phyloP scores from a whole-genome alignment of 2,329 filamentous ascomycete genomes.

The Nothophoma quercina region DNA sequence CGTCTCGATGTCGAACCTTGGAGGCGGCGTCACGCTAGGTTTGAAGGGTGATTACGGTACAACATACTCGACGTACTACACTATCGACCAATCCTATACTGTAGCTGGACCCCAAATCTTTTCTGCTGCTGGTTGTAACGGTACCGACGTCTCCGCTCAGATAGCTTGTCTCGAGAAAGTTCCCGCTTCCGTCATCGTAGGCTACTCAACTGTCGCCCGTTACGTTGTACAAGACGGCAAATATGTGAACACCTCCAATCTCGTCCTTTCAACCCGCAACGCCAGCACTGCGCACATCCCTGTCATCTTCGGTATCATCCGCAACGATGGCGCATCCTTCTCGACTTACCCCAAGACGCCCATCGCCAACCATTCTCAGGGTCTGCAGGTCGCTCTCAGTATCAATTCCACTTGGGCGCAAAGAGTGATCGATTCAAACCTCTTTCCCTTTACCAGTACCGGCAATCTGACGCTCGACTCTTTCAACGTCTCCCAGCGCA shows the following conservation, averaged over 20 bases:
- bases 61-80: conserved; percentile 66
- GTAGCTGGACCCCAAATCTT: conserved; percentile 62
- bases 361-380: conserved; percentile 52
- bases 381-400: conserved; percentile 55
- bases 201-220: conserved; percentile 54
- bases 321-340: conserved; percentile 65
- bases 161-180: conserved; percentile 63
- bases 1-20: conserved; percentile 61
- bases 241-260: conserved; percentile 60
- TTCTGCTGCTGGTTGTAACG: conserved; percentile 60
- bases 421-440: conserved; percentile 47
- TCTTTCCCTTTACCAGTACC: conserved; percentile 60
- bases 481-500: conserved; percentile 62
- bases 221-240: conserved; percentile 67
- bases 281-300: conserved; percentile 58
- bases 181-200: conserved; percentile 53
- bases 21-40: conserved; percentile 64
- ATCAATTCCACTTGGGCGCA: conserved; percentile 54
- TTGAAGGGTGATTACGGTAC: conserved; percentile 64
- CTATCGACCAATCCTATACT: conserved; percentile 60
- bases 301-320: conserved; percentile 64
- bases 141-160: conserved; percentile 54
- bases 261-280: conserved; percentile 55
- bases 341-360: conserved; percentile 57
- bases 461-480: conserved; percentile 63